phyloP scores from a whole-genome alignment of 2,329 filamentous ascomycete species.

The Venturia effusa region DNA sequence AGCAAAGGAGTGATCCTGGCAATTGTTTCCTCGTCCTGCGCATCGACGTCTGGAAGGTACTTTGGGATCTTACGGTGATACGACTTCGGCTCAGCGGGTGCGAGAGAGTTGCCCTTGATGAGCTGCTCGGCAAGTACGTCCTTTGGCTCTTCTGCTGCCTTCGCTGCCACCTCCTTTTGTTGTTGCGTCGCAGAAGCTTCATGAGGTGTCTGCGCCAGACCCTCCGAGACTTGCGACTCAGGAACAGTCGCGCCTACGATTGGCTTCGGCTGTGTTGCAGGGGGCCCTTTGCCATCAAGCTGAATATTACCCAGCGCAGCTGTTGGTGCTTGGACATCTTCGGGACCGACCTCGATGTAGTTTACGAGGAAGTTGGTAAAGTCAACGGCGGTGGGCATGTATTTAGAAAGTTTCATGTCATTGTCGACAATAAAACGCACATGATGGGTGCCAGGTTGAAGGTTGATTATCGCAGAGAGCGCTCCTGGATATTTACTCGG shows the following conservation, averaged over 20 bases:
- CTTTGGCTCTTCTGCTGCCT: conserved; percentile 20
- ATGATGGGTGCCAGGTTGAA: conserved; percentile 90
- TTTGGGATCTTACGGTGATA: conserved; percentile 70
- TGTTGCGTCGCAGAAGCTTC: conserved; percentile 17
- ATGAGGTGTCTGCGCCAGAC: conserved; percentile 24
- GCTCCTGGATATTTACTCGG: conserved; percentile 39
- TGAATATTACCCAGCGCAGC: not conserved
- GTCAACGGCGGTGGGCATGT: conserved; percentile 88
- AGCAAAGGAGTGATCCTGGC: conserved; percentile 65
- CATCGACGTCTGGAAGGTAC: conserved; percentile 79
- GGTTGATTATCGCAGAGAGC: conserved; percentile 67
- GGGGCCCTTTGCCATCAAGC: not conserved
- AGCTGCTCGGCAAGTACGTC: conserved; percentile 12
- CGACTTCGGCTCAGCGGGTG: conserved; percentile 36
- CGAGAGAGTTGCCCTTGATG: conserved; percentile 18
- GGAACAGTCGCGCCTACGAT: conserved; percentile 16
- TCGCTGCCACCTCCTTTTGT: conserved; percentile 13
- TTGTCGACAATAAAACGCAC: conserved; percentile 93
- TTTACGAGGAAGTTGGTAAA: conserved; percentile 98
- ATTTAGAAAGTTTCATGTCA: conserved; percentile 79
- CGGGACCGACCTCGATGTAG: conserved; percentile 85
- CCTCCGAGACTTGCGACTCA: conserved; percentile 34
- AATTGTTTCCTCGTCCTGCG: conserved; percentile 65
- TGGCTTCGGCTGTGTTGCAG: conserved; percentile 16
- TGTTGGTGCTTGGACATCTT: conserved; percentile 38